A percentile compares a stretch with the other conserved stretches of the same genome.
Evolutionary conservation across 2,329 filamentous ascomycete genomes (phyloP).

Genomic region (Fusarium circinatum): DNA sequence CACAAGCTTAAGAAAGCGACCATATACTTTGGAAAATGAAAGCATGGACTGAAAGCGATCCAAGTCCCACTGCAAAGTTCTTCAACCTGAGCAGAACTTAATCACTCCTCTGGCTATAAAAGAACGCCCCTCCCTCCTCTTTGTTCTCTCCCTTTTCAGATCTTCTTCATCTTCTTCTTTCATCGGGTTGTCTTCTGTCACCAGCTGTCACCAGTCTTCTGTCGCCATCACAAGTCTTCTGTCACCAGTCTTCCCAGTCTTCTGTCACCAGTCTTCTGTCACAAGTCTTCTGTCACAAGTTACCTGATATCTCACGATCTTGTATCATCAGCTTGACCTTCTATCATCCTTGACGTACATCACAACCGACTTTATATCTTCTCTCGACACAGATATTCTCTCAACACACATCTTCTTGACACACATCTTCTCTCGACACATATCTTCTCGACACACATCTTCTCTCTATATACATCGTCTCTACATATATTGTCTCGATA

Average conservation of each 20-base stretch:
- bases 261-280: too few relatives aligned
- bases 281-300: not conserved
- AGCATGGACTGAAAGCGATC: not conserved
- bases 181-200: not conserved
- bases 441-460: not conserved
- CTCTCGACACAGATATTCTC: not conserved
- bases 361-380: not conserved
- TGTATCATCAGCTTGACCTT: not conserved
- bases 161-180: not conserved
- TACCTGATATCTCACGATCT: not conserved
- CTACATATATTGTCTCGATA: not conserved
- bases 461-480: not conserved
- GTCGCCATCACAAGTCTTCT: not conserved
- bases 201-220: not conserved
- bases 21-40: not conserved
- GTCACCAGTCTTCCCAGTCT: too few relatives aligned
- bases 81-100: not conserved
- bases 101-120: not conserved
- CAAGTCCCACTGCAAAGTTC: not conserved
- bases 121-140: not conserved
- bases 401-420: not conserved
- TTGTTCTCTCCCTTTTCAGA: too few relatives aligned
- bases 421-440: too few relatives aligned
- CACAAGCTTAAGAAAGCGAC: not conserved
- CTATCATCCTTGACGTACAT: not conserved